These are phyloP conservation scores for Cupressus sempervirens DNA, from an alignment of 75 land plant species.

Conservation along the genomic window DNA sequence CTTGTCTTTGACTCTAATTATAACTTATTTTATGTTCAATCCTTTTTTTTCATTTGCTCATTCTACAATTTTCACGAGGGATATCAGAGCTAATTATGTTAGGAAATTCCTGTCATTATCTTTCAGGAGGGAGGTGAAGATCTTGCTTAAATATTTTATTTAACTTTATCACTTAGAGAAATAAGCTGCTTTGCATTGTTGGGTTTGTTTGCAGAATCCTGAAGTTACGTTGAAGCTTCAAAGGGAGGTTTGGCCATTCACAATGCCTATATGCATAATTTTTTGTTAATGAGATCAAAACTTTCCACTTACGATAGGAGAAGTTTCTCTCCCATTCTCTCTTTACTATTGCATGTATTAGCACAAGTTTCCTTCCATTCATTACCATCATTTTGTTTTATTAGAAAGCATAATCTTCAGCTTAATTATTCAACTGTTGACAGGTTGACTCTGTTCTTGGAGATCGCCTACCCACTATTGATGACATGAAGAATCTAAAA, in stretches of 20 bases:
- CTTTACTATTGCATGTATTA: not conserved
- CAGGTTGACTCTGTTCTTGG: conserved; percentile 89
- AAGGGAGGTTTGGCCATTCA: conserved; percentile 55
- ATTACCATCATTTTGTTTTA: not conserved
- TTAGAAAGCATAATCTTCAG: not conserved
- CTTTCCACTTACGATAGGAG: not conserved
- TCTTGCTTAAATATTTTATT: not conserved
- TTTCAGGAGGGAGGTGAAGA: not conserved
- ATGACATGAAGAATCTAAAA: conserved; percentile 87
- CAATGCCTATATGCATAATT: not conserved
- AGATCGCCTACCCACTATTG: conserved; percentile 75
- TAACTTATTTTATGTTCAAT: not conserved
- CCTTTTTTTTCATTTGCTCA: not conserved
- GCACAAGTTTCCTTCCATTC: not conserved
- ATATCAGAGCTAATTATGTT: not conserved
- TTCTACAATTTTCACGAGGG: not conserved
- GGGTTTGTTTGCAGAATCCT: conserved; percentile 62
- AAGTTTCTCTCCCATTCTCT: not conserved
- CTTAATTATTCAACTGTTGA: conserved; percentile 6
- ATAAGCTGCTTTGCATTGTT: not conserved
- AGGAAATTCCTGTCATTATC: not conserved
- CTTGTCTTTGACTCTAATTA: not conserved
- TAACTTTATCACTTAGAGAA: not conserved
- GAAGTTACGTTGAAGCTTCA: conserved; percentile 75
- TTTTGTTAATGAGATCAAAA: not conserved